Evolutionary conservation across 805 yeast species (phyloP), one percentile per base, ranked within the genome.

Genomic region (Nakazawaea peltata): DNA sequence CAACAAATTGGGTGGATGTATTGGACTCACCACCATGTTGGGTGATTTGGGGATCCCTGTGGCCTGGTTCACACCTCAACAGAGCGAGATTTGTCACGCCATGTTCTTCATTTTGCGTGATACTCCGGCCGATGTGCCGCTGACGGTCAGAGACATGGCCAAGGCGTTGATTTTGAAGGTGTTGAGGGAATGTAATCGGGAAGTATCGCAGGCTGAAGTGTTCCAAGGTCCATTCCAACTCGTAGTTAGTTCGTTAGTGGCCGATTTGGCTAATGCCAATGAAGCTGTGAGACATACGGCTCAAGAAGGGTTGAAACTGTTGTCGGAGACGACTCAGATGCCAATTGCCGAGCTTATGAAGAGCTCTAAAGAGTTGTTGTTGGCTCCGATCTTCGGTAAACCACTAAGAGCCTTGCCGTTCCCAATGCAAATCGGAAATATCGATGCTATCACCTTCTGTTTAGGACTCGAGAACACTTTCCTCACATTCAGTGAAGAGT

Each of bases 371-470:
- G 79, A 76, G 32, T 74, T 88, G 18, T 62, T 94, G 19, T 60
- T 92, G 31, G 83, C 94, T 1, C 97, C 99, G 5, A 92, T 92
- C 16, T 94, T 92, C 63, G 95, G 95, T 3, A 92, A 92, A 52
- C 99, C 99, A 0, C 60, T 92, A 39, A 69, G 99, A 43, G 99
- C 99, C 0, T 66, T 92, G 42, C 98, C 99, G 0, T 92, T 94
- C 61, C 92, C 95, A 4, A 92, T 90, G 95, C 98, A 94, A 59
- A 92, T 92, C 38, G 98, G 98, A 25, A 88, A 92, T 54, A 88
- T 92, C 42, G 97, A 92, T 56, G 97, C 97, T 1, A 84, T 92
- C n/a, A 79, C 95, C 0, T 94, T 79, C 56, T 90, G 97, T 51
- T 61, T 92, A 39, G 76, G 81, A 1, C 64, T 90, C 32, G 92